A percentile compares a stretch with the other conserved stretches of the same genome.
Evolutionary conservation across 148 eudicot genomes (phyloP).

Genomic region (Oxyria digyna): DNA sequence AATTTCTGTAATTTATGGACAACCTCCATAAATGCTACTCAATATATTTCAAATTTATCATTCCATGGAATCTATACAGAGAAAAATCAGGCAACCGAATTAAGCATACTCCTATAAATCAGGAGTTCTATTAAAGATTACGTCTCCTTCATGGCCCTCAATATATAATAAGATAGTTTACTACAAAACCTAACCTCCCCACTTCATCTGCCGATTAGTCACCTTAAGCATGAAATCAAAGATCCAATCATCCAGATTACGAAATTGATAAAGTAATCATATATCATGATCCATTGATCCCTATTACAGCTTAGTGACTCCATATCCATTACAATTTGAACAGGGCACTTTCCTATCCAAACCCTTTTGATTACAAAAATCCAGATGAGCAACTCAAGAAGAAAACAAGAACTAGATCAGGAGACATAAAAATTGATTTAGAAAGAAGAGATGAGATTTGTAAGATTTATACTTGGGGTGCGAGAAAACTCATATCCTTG

Average conservation of each 20-base stretch:
- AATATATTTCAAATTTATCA: background rate
- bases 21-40: background rate
- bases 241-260: background rate
- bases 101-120: background rate
- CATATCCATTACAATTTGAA: background rate
- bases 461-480: background rate
- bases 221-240: background rate
- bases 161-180: background rate
- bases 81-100: background rate
- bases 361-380: background rate
- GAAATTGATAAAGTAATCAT: background rate
- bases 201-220: background rate
- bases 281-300: background rate
- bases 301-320: background rate
- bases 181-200: too few species aligned
- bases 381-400: background rate
- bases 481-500: constrained; percentile 8
- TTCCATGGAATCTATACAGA: background rate
- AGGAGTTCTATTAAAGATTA: background rate
- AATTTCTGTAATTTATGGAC: background rate
- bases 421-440: background rate
- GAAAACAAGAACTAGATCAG: background rate
- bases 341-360: background rate
- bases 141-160: background rate
- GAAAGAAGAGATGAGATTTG: background rate